phyloP scores from a whole-genome alignment of 2,329 filamentous ascomycete species.

The Exophiala viscosa region DNA sequence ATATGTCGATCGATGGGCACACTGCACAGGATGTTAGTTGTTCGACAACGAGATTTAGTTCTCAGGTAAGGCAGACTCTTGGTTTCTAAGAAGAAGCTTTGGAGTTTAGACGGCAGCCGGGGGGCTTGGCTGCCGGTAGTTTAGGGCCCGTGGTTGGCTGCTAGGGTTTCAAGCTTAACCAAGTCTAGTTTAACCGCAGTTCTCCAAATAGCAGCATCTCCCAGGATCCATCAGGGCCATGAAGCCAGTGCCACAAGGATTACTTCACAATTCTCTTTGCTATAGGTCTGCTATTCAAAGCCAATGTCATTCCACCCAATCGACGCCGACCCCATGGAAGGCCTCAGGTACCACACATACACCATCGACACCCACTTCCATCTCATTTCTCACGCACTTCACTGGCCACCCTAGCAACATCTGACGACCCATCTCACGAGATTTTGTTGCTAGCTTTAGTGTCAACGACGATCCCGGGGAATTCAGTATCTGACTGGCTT shows the following conservation, averaged over 20 bases:
- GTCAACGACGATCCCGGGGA: slow-evolving; percentile 8
- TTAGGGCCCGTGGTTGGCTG: slow-evolving; percentile 6
- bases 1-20: neutral
- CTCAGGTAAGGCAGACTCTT: slow-evolving; percentile 26
- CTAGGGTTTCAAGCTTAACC: slow-evolving; percentile 17
- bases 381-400: slow-evolving; percentile 4
- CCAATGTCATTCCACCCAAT: neutral
- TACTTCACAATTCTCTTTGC: neutral
- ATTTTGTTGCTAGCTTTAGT: slow-evolving; percentile 1
- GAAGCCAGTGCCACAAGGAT: no score
- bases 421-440: slow-evolving; percentile 16
- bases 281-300: slow-evolving; percentile 3
- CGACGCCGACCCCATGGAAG: neutral
- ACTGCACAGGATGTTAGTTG: neutral
- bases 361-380: neutral
- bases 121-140: slow-evolving; percentile 3
- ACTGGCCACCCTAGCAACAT: slow-evolving; percentile 1
- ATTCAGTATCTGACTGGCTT: slow-evolving; percentile 5
- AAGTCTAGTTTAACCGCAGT: slow-evolving; percentile 1
- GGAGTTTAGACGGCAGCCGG: neutral
- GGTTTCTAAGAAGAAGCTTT: slow-evolving; percentile 3
- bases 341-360: slow-evolving; percentile 18
- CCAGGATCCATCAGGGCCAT: no score
- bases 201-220: slow-evolving; percentile 18
- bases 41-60: slow-evolving; percentile 5